phyloP scores from a whole-genome alignment of 495 filamentous ascomycete genomes.

The Parmelia sp. region DNA sequence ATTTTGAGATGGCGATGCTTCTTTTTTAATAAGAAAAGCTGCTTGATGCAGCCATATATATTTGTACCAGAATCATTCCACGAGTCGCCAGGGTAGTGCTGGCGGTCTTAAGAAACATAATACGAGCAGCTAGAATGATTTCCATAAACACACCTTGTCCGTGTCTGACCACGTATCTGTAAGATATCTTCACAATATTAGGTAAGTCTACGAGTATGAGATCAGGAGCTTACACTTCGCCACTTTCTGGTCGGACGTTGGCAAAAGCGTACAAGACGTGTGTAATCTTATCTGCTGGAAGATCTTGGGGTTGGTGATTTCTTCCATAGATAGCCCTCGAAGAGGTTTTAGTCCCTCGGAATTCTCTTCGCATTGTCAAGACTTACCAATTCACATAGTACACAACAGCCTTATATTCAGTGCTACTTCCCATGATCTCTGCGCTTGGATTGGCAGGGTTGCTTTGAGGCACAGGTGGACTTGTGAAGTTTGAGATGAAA shows the following conservation, averaged over 20 bases:
- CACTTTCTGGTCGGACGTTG: slow-evolving; percentile 65
- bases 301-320: slow-evolving; percentile 76
- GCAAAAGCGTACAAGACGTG: slow-evolving; percentile 91
- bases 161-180: slow-evolving; percentile 83
- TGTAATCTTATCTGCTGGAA: slow-evolving; percentile 81
- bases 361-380: neutral
- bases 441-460: neutral
- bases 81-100: slow-evolving; percentile 76
- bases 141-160: slow-evolving; percentile 33
- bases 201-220: neutral
- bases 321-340: slow-evolving; percentile 72
- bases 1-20: slow-evolving; percentile 83
- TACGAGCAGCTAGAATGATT: neutral
- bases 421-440: neutral
- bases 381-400: neutral
- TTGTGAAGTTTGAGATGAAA: neutral
- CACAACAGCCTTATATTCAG: neutral
- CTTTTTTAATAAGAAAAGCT: slow-evolving; percentile 86
- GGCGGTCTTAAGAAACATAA: slow-evolving; percentile 26
- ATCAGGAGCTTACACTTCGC: slow-evolving; percentile 58
- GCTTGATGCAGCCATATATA: slow-evolving; percentile 86
- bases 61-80: slow-evolving; percentile 62
- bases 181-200: slow-evolving; percentile 45
- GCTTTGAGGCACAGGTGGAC: neutral
- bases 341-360: slow-evolving; percentile 8